Evolutionary conservation across 2,329 filamentous ascomycete genomes (phyloP), one percentile per base, ranked within the genome.

Genomic region (Metarhizium rileyi): DNA sequence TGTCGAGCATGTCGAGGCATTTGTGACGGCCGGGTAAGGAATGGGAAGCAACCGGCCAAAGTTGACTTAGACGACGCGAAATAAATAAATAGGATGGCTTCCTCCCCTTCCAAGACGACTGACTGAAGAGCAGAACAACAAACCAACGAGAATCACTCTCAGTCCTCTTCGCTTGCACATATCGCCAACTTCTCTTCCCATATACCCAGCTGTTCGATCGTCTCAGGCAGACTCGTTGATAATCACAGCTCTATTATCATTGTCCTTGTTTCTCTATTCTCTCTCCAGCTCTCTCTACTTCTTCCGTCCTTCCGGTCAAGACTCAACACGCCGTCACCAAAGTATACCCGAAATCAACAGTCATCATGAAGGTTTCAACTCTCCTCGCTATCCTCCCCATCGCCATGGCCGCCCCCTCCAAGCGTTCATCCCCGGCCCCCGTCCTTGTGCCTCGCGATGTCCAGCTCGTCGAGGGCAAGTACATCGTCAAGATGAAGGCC

Each of bases 401-500:
- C 42, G 62, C 60, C 45, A 46, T 66, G 49, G 62, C 63, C 48
- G 60, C 60, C 41, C 63, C 64, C 7, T 47, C 59, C 38, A 60
- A 59, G 52, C 66, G 66, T 30, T 53, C 59, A 44, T 55, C 60
- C 33, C 66, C 63, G 22, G 66, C 66, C 22, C 66, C 66, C 33
- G 47, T 69, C 25, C 48, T 68, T 38, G 56, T 61, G 20, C 62
- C 66, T 42, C 63, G 63, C 10, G 61, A 57, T 28, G 60, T 55
- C 41, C 51, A 61, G 52, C 51, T 63, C 47, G 52, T 69, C 33
- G 61, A 63, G 44, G 63, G 61, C 58, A 68, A 63, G 55, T 69
- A 63, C 59, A 69, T 69, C 28, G 59, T 69, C 56, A 66, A 63
- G 55, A 63, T 69, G 56, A 64, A 62, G 57, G 52, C 50, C 48